Base-by-base conservation (phyloP, 2,329 filamentous ascomycete species). In the Metarhizium guizhouense region DNA sequence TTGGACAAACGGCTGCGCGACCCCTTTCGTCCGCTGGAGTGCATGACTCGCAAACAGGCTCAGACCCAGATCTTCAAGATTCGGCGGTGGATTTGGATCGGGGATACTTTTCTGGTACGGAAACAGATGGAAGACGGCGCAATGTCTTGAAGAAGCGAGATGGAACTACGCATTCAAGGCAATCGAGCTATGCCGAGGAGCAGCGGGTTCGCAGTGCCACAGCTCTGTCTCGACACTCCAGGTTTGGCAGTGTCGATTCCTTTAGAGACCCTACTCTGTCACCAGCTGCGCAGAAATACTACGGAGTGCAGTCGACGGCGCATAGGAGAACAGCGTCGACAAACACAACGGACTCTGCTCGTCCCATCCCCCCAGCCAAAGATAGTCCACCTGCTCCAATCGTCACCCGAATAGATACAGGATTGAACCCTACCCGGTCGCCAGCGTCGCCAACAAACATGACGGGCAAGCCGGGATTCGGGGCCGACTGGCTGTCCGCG, bases 61-160 rank as follows among this genome's bases (percentile, higher is more conserved):
- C 74, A 2, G 72, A 72, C 16, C 62, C 70, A 14, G 68, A 73
- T 13, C 63, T 72, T 14, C 75, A 75, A 59, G 78, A 82, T 57
- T 76, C 76, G 8, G 72, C 74, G 16, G 70, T 76, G 29, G 88
- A 95, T 58, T 70, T 90, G 16, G 94, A 97, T 64, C 83, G 90
- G 40, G 93, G 92, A 29, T 97, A 97, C 70, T 96, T 96, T 67
- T 96, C 93, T 7, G 90, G 92, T 3, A 88, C 87, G 16, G 93
- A 97, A 65, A 77, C 85, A 11, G 91, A 96, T 60, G 82, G 82
- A 47, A 83, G 87, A 56, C 84, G 82, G 63, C 82, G 88, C 49
- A 95, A 90, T 66, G 77, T 94, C 50, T 75, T 96, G 60, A 90
- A 89, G 70, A 95, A 94, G 73, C 85, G 88, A 56, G 82, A 84